phyloP scores from a whole-genome alignment of 2,329 filamentous ascomycete species.

The Pyrenophora teres region DNA sequence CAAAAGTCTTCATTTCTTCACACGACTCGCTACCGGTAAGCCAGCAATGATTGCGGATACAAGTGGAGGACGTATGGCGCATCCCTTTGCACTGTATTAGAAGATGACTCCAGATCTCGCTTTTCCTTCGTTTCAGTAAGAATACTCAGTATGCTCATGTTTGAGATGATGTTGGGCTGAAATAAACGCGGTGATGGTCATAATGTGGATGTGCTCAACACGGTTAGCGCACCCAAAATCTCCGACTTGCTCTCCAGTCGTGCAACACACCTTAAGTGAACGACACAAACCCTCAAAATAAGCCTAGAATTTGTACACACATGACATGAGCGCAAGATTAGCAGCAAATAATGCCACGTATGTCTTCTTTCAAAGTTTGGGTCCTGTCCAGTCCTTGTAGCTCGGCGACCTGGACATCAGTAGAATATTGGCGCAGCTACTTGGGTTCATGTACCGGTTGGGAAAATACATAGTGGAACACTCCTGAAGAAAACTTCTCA shows the following conservation, averaged over 20 bases:
- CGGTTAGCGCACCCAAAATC: background rate
- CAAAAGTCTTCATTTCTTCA: conserved; percentile 60
- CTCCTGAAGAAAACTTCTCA: background rate
- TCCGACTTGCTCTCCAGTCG: no score
- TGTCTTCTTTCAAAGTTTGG: background rate
- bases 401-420: background rate
- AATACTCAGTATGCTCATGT: no score
- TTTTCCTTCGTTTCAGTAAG: no score
- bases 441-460: background rate
- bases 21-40: conserved; percentile 57
- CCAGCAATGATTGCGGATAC: conserved; percentile 59
- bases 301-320: background rate
- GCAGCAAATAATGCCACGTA: background rate
- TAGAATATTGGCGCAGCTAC: background rate
- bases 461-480: no score
- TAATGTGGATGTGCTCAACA: conserved; percentile 35
- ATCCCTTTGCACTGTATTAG: conserved; percentile 58
- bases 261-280: no score
- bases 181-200: no score
- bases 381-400: background rate
- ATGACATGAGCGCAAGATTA: background rate
- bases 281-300: no score
- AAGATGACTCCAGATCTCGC: conserved; percentile 37
- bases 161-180: no score
- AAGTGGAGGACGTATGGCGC: conserved; percentile 54